Percentiles rank a stretch among this genome's conserved stretches.
Evolutionary conservation across 192 early-diverging fungal genomes (phyloP).

Genomic region (Coemansia sp.): DNA sequence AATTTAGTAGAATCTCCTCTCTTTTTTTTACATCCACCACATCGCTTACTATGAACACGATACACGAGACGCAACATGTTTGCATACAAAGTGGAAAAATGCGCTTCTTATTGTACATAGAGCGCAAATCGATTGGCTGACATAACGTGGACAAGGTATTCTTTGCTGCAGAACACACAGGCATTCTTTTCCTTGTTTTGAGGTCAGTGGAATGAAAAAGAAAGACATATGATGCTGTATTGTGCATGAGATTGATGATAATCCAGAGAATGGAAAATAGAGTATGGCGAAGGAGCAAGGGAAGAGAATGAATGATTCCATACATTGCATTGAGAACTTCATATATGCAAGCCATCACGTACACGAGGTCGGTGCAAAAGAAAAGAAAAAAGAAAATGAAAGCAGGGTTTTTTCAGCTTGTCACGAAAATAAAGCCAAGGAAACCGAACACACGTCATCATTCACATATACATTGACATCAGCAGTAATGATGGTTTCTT

Average conservation of each 20-base stretch:
- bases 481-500: background rate
- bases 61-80: background rate
- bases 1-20: constrained; percentile 1
- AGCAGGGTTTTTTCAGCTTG: background rate
- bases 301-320: background rate
- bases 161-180: background rate
- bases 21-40: background rate
- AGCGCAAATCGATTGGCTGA: background rate
- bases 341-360: constrained; percentile 39
- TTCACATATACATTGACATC: too few relatives aligned
- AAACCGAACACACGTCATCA: too few relatives aligned
- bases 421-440: too few relatives aligned
- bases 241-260: background rate
- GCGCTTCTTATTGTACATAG: background rate
- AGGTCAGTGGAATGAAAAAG: too few relatives aligned
- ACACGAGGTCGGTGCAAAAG: background rate
- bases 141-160: background rate
- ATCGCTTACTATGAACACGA: constrained; percentile 2
- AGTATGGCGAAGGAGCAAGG: background rate
- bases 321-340: constrained; percentile 21
- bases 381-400: background rate
- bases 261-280: constrained; percentile 2
- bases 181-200: too few relatives aligned
- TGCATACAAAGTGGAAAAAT: background rate
- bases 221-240: background rate